Evolutionary conservation across 306 rosid genomes (phyloP).

Genomic region (Alnus rubra): DNA sequence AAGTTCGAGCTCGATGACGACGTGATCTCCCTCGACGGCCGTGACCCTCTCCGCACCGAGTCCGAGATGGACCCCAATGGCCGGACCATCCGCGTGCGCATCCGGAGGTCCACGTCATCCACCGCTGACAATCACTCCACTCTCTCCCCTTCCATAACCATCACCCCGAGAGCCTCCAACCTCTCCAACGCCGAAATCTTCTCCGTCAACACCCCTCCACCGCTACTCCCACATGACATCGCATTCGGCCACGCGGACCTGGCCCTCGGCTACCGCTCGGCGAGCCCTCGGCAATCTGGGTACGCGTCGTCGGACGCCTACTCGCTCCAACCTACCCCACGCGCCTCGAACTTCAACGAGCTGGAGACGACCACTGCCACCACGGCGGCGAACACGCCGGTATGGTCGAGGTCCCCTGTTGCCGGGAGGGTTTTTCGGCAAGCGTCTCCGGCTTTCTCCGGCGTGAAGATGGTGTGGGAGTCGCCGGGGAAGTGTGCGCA

Average conservation of each 20-base stretch:
- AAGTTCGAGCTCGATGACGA: constrained; percentile 41
- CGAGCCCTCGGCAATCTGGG: constrained; percentile 29
- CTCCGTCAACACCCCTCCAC: constrained; percentile 41
- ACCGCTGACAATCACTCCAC: constrained; percentile 17
- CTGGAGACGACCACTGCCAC: constrained; percentile 26
- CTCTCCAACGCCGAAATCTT: constrained; percentile 48
- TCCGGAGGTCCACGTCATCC: constrained; percentile 36
- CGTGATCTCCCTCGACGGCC: constrained; percentile 42
- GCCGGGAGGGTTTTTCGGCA: constrained; percentile 33
- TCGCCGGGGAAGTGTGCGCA: constrained; percentile 30
- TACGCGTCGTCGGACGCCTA: constrained; percentile 49
- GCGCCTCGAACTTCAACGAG: constrained; percentile 44
- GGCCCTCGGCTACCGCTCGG: constrained; percentile 25
- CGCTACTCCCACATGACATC: constrained; percentile 2
- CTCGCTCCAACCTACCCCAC: constrained; percentile 47
- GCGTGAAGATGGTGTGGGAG: constrained; percentile 38
- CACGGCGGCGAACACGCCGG: constrained; percentile 32
- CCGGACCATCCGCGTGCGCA: constrained; percentile 32
- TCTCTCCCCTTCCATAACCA: constrained; percentile 31
- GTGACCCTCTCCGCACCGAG: constrained; percentile 35
- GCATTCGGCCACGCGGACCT: constrained; percentile 15
- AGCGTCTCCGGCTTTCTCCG: constrained; percentile 23
- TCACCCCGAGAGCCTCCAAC: constrained; percentile 46
- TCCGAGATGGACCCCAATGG: constrained; percentile 37
- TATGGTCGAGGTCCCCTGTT: constrained; percentile 42